phyloP scores from a whole-genome alignment of 1,139 yeast species.

The Pichia sp. region DNA sequence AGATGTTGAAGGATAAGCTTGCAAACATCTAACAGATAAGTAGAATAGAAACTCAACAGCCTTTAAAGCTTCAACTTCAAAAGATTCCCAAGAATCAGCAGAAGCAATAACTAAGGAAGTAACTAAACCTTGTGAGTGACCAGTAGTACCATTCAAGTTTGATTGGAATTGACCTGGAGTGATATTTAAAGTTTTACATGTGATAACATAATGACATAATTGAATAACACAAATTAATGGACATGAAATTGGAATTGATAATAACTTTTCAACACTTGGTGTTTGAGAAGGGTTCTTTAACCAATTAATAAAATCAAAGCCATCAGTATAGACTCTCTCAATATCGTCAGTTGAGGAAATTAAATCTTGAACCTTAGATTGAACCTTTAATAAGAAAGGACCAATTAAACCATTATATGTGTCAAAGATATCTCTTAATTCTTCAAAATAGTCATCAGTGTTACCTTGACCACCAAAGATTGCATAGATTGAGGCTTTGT shows the following conservation, averaged over 20 bases:
- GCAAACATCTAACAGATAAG: slow-evolving; percentile 88
- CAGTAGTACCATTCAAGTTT: slow-evolving; percentile 77
- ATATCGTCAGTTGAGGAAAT: slow-evolving; percentile 70
- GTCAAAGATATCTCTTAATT: slow-evolving; percentile 76
- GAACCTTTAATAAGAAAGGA: slow-evolving; percentile 65
- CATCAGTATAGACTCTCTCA: slow-evolving; percentile 87
- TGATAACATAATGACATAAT: slow-evolving; percentile 84
- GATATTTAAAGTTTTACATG: slow-evolving; percentile 77
- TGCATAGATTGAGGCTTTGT: slow-evolving; percentile 61
- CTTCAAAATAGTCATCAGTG: slow-evolving; percentile 95
- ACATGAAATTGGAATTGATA: slow-evolving; percentile 90
- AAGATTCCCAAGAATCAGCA: slow-evolving; percentile 80
- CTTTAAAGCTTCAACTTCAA: slow-evolving; percentile 62
- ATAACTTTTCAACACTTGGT: slow-evolving; percentile 83
- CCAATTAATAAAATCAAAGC: slow-evolving; percentile 86
- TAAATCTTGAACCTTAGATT: slow-evolving; percentile 59
- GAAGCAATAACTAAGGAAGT: slow-evolving; percentile 90
- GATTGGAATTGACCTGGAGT: slow-evolving; percentile 84
- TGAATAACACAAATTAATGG: slow-evolving; percentile 95
- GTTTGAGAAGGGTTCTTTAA: slow-evolving; percentile 75
- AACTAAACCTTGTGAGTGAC: slow-evolving; percentile 96
- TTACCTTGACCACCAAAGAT: slow-evolving; percentile 99
- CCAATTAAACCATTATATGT: slow-evolving; percentile 69
- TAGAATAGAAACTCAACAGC: slow-evolving; percentile 82
- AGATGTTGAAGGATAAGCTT: slow-evolving; percentile 87